Base-by-base conservation (phyloP, 352 stramenopile genomes). In the Phytophthora sojae region DNA sequence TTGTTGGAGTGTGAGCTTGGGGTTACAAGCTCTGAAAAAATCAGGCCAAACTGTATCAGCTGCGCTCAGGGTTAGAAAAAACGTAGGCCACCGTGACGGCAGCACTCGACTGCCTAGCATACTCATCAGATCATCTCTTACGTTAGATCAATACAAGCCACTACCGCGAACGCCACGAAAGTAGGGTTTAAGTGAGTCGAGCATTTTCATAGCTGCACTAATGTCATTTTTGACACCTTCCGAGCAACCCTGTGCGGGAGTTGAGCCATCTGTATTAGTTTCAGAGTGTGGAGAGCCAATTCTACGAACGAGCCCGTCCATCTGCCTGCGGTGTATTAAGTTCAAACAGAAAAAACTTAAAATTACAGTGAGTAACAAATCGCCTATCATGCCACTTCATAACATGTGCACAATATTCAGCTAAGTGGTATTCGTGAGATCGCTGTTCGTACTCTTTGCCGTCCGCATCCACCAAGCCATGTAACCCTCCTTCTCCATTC, bases 271-370 rank as follows among this genome's bases (percentile, higher is more conserved):
- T 3, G 17, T 19, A 17, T 47, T 39, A 49, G 19, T 6, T 25
- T 29, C 4, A 23, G 8, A 8, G n/a, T 21, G 15, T 9, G 15
- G 21, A 19, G 42, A 4, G 29, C n/a, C 8, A 26, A 52, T 12
- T 52, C 45, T 57, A 11, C 64, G 19, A 8, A 64, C 58, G 2
- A 77, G 21, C 5, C 72, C 72, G 25, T 79, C 67, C 6, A 75
- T 57, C 57, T 78, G 65, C 0, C 71, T 52, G 0, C 71, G n/a
- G 19, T 78, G 71, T 44, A 78, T 75, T 12, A 79, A 11, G 14
- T 47, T 71, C 0, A 61, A 15, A 26, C 57, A 79, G n/a, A 23
- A 70, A 70, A 19, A 79, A 75, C 25, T 79, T 75, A 55, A 79
- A 79, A 2, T 65, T 75, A 25, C 65, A 4, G 17, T 67, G 60